Evolutionary conservation across 768 basidiomycete species (phyloP), one percentile per base, ranked within the genome.

Genomic region (Ramaria sp.): DNA sequence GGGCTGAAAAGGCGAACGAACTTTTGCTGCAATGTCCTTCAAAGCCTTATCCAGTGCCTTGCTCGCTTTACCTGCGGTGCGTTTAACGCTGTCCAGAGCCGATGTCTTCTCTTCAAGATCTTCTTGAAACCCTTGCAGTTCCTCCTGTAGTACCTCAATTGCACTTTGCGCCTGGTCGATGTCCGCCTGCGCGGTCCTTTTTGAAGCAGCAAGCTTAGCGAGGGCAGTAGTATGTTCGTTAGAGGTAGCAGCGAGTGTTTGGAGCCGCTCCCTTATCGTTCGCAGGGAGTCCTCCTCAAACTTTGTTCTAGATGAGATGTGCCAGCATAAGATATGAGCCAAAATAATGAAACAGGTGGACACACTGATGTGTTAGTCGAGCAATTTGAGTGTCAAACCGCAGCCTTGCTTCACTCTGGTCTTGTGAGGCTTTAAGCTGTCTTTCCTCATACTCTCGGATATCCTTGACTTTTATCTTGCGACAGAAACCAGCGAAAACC

Each of bases 361-460:
- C 83, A 55, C 67, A 92, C 93, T 91, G 88, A 70, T 94, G 89
- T 1, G 78, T 82, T 57, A 97, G 72, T 9, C 94, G 78, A 0
- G 87, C 85, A 59, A 94, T 87, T 67, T 94, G 91, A 4, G 84
- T 88, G 61, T 92, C 85, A 62, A 82, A 95, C 48, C 86, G 78
- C 61, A 93, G 71, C 57, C 89, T 73, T 7, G 88, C 88, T 63
- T 88, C 89, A 64, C 81, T 88, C 68, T 92, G 91, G 63, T 89
- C 88, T 68, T 92, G 86, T 0, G 89, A 91, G 22, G 89, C 80
- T 68, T 86, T 88, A 31, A 97, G 74, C 65, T 95, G 91, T 20
- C 87, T 82, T 66, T 91, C 88, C 69, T 98, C 95, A 66, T 94
- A 99, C 63, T 94, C 91, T 27, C 94, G 82, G 60, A 99, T 91